A percentile compares a stretch with the other conserved stretches of the same genome.
These are phyloP conservation scores for Eucalyptus curtisii DNA, from an alignment of 345 rosid species.

Conservation along the genomic window DNA sequence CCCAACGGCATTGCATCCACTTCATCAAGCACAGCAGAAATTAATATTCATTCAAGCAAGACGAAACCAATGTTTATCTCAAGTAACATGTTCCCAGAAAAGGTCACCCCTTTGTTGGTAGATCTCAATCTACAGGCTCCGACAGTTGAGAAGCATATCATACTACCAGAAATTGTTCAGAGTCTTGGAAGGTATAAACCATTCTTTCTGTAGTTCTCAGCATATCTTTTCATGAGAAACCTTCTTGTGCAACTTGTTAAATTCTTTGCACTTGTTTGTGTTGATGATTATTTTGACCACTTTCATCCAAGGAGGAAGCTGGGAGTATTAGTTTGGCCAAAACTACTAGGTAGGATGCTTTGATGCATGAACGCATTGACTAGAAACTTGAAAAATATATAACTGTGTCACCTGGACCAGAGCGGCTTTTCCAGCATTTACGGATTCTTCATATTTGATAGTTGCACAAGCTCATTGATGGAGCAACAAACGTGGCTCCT, in stretches of 20 bases:
- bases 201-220: background rate
- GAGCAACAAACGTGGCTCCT: background rate
- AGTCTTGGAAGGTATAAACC: slow-evolving; percentile 64
- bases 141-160: slow-evolving; percentile 45
- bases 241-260: background rate
- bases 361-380: background rate
- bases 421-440: background rate
- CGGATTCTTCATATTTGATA: background rate
- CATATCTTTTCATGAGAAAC: background rate
- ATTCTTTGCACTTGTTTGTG: background rate
- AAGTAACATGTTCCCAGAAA: slow-evolving; percentile 59
- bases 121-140: slow-evolving; percentile 70
- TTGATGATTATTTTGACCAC: background rate
- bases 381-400: background rate
- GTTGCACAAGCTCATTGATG: background rate
- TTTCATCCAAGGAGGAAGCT: background rate
- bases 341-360: background rate
- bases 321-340: background rate
- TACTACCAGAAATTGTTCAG: slow-evolving; percentile 72
- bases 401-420: background rate
- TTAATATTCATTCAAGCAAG: slow-evolving; percentile 6
- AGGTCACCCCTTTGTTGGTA: slow-evolving; percentile 61
- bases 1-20: slow-evolving; percentile 27
- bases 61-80: slow-evolving; percentile 17
- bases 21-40: slow-evolving; percentile 18